Evolutionary conservation across 2,329 filamentous ascomycete genomes (phyloP).

Genomic region (Alternaria arbusti): DNA sequence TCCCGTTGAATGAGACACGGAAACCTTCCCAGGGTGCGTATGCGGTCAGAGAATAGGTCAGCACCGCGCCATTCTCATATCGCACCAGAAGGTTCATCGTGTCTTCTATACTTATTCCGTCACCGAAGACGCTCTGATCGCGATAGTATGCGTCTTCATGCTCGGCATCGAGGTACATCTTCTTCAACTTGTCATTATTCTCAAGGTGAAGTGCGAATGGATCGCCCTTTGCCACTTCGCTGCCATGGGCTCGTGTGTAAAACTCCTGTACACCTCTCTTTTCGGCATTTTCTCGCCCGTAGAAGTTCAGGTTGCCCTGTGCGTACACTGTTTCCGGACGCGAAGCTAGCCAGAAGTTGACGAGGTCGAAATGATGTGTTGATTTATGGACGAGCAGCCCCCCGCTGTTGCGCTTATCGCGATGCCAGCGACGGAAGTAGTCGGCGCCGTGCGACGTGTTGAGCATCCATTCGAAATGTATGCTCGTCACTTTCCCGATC

Average conservation of each 20-base stretch:
- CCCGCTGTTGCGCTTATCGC: constrained; percentile 66
- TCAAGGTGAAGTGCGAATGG: constrained; percentile 66
- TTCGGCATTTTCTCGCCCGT: constrained; percentile 68
- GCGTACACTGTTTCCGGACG: constrained; percentile 64
- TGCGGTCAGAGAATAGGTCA: constrained; percentile 66
- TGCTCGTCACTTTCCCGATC: constrained; percentile 62
- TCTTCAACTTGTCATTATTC: constrained; percentile 60
- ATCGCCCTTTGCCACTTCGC: constrained; percentile 59
- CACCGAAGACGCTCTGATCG: constrained; percentile 68
- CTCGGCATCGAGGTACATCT: constrained; percentile 67
- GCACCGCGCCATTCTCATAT: constrained; percentile 62
- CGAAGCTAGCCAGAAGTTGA: constrained; percentile 68
- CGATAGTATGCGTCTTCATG: constrained; percentile 68
- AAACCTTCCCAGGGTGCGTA: constrained; percentile 70
- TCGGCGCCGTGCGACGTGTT: constrained; percentile 68
- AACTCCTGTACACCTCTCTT: constrained; percentile 59
- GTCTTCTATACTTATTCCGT: constrained; percentile 70
- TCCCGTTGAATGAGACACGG: constrained; percentile 65
- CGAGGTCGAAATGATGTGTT: constrained; percentile 68
- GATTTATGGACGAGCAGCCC: constrained; percentile 68
- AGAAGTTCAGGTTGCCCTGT: constrained; percentile 65
- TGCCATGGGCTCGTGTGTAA: constrained; percentile 59
- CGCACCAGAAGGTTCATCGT: constrained; percentile 67
- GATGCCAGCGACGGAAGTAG: constrained; percentile 69
- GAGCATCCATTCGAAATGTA: constrained; percentile 70